Percentiles rank a stretch among this genome's conserved stretches.
Conservation (phyloP, 2,329 filamentous ascomycete species). For the Fusarium sulawesiense region DNA sequence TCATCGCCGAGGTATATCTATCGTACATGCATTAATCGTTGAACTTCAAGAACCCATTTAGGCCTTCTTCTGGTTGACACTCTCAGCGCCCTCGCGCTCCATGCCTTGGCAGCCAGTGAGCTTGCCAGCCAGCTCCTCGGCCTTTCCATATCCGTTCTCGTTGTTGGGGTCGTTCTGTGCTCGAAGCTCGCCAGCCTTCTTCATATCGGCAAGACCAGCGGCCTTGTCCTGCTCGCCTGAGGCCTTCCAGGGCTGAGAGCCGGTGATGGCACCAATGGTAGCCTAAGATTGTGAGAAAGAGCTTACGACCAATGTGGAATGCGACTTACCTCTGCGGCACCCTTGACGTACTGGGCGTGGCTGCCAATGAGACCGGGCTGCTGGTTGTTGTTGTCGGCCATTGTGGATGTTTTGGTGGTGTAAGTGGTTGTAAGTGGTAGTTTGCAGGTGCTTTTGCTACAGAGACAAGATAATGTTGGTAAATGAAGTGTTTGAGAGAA, state of each 20-base stretch:
- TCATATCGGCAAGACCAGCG: constrained; percentile 71
- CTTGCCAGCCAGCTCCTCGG: constrained; percentile 73
- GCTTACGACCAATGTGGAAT: not conserved
- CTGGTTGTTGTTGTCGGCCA: constrained; percentile 47
- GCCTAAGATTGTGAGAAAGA: constrained; percentile 53
- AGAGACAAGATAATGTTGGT: not conserved
- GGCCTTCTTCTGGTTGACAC: constrained; percentile 53
- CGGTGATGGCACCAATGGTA: constrained; percentile 70
- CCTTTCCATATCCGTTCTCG: constrained; percentile 68
- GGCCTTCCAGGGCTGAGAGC: constrained; percentile 70
- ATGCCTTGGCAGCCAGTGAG: constrained; percentile 76
- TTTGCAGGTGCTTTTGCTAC: not conserved
- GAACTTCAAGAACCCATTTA: constrained; percentile 1
- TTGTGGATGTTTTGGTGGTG: constrained; percentile 31
- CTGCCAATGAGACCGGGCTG: constrained; percentile 69
- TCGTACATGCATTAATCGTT: constrained; percentile 10
- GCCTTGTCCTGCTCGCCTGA: constrained; percentile 74
- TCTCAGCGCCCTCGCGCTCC: constrained; percentile 70
- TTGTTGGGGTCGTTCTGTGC: constrained; percentile 62
- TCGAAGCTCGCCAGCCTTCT: constrained; percentile 66
- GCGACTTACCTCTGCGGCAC: constrained; percentile 68
- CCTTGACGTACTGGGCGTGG: constrained; percentile 77
- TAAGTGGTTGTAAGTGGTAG: not conserved
- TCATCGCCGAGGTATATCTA: constrained; percentile 13
- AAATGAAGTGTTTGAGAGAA: not conserved